Evolutionary conservation across 2,329 filamentous ascomycete genomes (phyloP).

Genomic region (Simplicillium sp.): DNA sequence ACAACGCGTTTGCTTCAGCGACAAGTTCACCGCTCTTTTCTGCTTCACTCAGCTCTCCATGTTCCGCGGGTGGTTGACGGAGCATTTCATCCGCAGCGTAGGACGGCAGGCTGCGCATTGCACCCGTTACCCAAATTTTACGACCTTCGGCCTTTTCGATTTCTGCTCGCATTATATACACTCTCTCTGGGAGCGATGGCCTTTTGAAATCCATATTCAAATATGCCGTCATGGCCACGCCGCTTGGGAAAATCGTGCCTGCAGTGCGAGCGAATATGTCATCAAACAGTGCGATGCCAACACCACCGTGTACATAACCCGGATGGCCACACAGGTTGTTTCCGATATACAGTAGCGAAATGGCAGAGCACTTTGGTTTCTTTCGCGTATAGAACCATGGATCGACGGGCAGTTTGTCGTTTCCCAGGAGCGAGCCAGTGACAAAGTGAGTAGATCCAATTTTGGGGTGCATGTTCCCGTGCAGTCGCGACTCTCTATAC

Average conservation of each 20-base stretch:
- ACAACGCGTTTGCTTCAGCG: conserved; percentile 1
- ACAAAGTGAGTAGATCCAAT: conserved; percentile 1
- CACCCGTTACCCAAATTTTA: conserved; percentile 3
- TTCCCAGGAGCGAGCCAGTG: neutral
- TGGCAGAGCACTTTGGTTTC: no score
- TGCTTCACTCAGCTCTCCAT: neutral
- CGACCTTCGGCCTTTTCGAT: conserved; percentile 1
- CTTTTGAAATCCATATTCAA: conserved; percentile 3
- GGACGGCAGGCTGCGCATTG: neutral
- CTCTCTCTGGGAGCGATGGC: neutral
- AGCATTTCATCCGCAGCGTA: neutral
- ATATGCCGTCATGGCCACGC: conserved; percentile 3
- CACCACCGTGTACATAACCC: conserved; percentile 1
- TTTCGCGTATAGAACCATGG: no score
- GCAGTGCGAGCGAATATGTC: conserved; percentile 3
- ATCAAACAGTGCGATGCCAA: conserved; percentile 1
- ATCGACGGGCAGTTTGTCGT: no score
- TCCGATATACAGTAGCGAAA: no score
- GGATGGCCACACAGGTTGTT: conserved; percentile 1
- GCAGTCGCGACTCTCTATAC: conserved; percentile 1
- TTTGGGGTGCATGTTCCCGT: neutral
- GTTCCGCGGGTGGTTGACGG: no score
- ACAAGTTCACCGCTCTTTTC: neutral
- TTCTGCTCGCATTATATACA: conserved; percentile 2
- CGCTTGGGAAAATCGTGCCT: neutral